Evolutionary conservation across 2,329 filamentous ascomycete species (phyloP).

Genomic region (Pseudogymnoascus sp.): DNA sequence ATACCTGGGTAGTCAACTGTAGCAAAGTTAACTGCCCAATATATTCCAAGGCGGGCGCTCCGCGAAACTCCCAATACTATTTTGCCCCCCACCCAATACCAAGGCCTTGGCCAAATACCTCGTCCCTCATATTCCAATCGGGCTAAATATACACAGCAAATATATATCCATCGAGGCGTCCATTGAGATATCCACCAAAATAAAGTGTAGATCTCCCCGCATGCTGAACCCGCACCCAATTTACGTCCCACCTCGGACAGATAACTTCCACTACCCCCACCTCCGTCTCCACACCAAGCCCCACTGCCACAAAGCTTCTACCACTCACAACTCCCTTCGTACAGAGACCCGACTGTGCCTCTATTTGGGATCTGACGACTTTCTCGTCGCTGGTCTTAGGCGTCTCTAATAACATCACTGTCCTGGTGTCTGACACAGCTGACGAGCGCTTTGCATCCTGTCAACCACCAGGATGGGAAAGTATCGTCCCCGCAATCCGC

Average conservation of each 20-base stretch:
- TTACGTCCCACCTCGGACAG: not conserved
- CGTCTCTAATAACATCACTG: not conserved
- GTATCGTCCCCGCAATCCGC: not conserved
- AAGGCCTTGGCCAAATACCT: not conserved
- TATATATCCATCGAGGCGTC: not conserved
- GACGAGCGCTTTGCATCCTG: not conserved
- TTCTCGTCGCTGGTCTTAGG: not conserved
- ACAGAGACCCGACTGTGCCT: not conserved
- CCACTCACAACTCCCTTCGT: not conserved
- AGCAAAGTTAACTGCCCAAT: not conserved
- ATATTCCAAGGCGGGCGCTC: not conserved
- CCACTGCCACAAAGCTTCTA: not conserved
- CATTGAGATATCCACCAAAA: not conserved
- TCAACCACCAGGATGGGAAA: not conserved
- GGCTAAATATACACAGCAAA: not conserved
- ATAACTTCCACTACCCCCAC: not conserved
- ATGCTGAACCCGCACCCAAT: not conserved
- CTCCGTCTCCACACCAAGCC: not conserved
- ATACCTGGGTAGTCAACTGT: not conserved
- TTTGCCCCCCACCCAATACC: not conserved
- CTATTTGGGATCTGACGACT: not conserved
- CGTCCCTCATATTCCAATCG: not conserved
- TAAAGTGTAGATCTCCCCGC: not conserved
- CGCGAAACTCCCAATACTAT: not conserved
- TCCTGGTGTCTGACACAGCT: not conserved